Base-by-base conservation (phyloP, 2,329 filamentous ascomycete species). In the Aspergillus novofumigatus region DNA sequence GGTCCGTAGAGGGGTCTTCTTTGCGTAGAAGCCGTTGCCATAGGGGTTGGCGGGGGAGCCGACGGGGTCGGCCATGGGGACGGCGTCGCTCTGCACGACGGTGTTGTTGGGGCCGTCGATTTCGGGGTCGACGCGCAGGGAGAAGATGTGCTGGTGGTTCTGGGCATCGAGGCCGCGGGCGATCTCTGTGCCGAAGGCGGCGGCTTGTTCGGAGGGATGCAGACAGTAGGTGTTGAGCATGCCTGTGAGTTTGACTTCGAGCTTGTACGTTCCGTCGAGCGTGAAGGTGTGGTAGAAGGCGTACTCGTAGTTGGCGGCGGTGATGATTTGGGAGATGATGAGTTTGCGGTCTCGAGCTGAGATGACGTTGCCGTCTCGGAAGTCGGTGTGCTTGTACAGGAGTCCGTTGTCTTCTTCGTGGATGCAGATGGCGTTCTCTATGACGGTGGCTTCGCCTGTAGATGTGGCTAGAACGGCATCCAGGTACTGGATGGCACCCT, bases 121-220 rank as follows among this genome's bases (percentile, higher is more conserved):
- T 69, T 92, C 92, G 32, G 91, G 85, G 71, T 96, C 89, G 52
- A 96, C 79, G 49, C 92, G 89, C 53, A 96, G 79, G 68, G 90
- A 95, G 83, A 96, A 96, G 38, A 96, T 82, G 74, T 96, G 92
- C 74, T 96, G 91, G 75, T 96, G 92, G 78, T 96, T 96, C 77
- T 96, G 92, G 1, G 92, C 92, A 67, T 94, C 94, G 69, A 96
- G 90, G 49, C 89, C 86, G 0, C 90, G 89, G 66, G 92, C 92
- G 6, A 96, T 92, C 72, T 95, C 87, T 0, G 91, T 95, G 59
- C 92, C 92, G 89, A 89, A 96, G 56, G 90, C 90, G 25, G 88
- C 80, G 3, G 89, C 87, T 59, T 92, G 88, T 74, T 96, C 91
- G 51, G 84, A 88, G 0, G 86, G 83, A 65, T 86, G 83, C 80